phyloP scores from a whole-genome alignment of 441 rosid species.

The Pelargonium myrrhifolium region DNA sequence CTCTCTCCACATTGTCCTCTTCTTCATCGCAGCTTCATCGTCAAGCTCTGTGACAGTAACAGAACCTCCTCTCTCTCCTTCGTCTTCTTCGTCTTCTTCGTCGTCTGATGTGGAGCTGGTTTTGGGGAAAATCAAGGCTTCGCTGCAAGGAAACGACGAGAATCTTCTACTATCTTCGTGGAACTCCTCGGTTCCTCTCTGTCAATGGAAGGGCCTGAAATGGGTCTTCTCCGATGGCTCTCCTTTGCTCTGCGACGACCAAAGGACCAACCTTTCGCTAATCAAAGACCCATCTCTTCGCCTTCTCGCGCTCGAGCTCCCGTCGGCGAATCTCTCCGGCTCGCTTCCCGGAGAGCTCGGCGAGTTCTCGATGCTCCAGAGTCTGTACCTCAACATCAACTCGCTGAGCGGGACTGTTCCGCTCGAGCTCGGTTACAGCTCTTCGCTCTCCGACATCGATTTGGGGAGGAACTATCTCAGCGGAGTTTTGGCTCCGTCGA shows the following conservation, averaged over 20 bases:
- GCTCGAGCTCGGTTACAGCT: slow-evolving; percentile 84
- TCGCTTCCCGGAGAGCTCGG: slow-evolving; percentile 84
- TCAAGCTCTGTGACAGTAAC: neutral
- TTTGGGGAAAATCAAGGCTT: slow-evolving; percentile 56
- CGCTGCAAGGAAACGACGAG: slow-evolving; percentile 66
- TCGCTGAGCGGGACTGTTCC: slow-evolving; percentile 72
- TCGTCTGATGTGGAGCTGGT: slow-evolving; percentile 71
- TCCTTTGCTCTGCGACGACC: slow-evolving; percentile 50
- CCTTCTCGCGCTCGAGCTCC: slow-evolving; percentile 76
- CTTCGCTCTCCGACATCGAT: slow-evolving; percentile 75
- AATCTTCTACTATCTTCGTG: slow-evolving; percentile 77
- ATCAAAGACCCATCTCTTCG: slow-evolving; percentile 66
- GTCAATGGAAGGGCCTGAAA: slow-evolving; percentile 96
- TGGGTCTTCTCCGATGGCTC: slow-evolving; percentile 75
- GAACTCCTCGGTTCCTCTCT: slow-evolving; percentile 76
- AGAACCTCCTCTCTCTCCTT: no score
- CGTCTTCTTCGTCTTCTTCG: slow-evolving; percentile 26
- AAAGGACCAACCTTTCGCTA: slow-evolving; percentile 66
- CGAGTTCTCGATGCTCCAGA: slow-evolving; percentile 76
- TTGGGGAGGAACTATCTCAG: slow-evolving; percentile 51
- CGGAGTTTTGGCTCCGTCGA: slow-evolving; percentile 66
- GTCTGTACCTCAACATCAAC: slow-evolving; percentile 68
- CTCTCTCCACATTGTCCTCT: slow-evolving; percentile 27
- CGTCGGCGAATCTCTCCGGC: slow-evolving; percentile 95
- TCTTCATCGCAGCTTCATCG: slow-evolving; percentile 21